Evolutionary conservation across 305 asterid species (phyloP), one percentile per base, ranked within the genome.

Genomic region (Ruellia speciosa): DNA sequence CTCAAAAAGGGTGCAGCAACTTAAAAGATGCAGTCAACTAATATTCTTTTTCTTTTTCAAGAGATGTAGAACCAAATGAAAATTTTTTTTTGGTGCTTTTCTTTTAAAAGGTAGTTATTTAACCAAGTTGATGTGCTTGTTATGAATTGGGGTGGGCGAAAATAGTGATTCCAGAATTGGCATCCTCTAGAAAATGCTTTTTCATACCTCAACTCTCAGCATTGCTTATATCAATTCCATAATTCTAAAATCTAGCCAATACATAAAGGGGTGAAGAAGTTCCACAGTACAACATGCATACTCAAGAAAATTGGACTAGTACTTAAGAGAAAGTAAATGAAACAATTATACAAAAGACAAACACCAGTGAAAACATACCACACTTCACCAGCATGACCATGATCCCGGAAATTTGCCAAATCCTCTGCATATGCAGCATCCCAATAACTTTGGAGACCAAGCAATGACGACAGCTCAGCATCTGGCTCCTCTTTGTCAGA

Each of bases 401-500:
- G 97, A 64, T 86, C 96, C 45, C 86, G 82, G 70, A 88, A 88
- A 69, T 84, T 92, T 3, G 85, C 56, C 79, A 92, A 64, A 70
- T 92, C 99, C 72, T 84, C 96, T 0, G 97, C 90, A 81, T 92
- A 92, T 4, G 95, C 58, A 48, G 97, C 71, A 71, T 88, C 96
- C 97, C 99, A 88, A 58, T 86, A 88, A 76, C 97, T 88, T 80
- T 86, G 99, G 70, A 82, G 86, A 57, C 99, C 97, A 63, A 92
- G 75, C 93, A 84, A 78, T 18, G 96, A 88, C 35, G 90, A 71
- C 56, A 70, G 70, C 64, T 88, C 98, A 0, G 77, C 73, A 75
- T 92, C 99, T 49, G 79, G 88, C 72, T 92, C 99, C 59, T 92
- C 99, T 75, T 92, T 92, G 76, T 86, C 99, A 65, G 96, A 92